Evolutionary conservation across 768 basidiomycete species (phyloP), one percentile per base, ranked within the genome.

Genomic region (Amanita rimosa): DNA sequence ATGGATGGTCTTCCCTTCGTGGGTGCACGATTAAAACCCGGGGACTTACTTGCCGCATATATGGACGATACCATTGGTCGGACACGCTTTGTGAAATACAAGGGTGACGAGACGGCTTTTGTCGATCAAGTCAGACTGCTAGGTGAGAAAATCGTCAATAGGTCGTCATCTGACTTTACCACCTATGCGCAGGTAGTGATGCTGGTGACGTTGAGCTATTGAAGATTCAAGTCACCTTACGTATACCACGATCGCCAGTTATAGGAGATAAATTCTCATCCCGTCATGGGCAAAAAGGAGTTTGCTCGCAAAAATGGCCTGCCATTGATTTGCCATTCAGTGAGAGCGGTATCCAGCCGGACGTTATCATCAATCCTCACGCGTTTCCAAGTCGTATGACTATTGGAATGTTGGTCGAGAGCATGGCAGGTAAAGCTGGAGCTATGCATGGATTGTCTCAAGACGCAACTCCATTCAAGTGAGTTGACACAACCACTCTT

Each of bases 211-310:
- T 77, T 2, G 89, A 93, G 62, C 74, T 91, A 13, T 91, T 93
- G 64, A 96, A 94, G 64, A 70, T 98, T 37, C 93, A 99, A 55
- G 71, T 99, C 62, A 95, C 91, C 29, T 73, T 99, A 26, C 81
- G 96, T 27, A 86, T 99, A 54, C 83, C 93, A 16, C 90, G 96
- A 55, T 76, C 92, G 5, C 96, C 96, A 33, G 92, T 97, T 52
- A 98, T 99, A 44, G 96, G 96, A 31, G 96, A 99, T 72, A 99
- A 99, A 69, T 99, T 98, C 65, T 97, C 96, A 0, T 98, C 96
- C 6, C 82, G 96, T 24, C 96, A 99, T 62, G 96, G 96, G 26
- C 96, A 99, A 66, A 99, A 99, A 66, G 96, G 96, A 72, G 93
- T 99, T 46, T 98, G 95, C 66, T 98, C 95, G 43, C 96, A 99